Evolutionary conservation across 257 asterid genomes (phyloP).

Genomic region (Fraxinus excelsior): DNA sequence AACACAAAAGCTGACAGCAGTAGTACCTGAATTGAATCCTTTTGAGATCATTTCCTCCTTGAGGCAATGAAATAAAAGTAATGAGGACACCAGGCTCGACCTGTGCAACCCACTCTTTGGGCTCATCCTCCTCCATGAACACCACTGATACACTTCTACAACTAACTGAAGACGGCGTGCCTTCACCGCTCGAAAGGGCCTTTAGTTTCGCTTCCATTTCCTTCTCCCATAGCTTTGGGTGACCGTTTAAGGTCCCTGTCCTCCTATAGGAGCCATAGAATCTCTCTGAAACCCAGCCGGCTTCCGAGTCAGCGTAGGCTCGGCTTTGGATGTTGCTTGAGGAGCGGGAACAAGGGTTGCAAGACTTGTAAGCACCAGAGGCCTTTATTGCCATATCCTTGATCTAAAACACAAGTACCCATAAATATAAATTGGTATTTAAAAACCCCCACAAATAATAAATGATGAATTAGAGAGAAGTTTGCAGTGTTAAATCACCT

Average conservation of each 20-base stretch:
- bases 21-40: slow-evolving; percentile 85
- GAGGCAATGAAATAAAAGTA: slow-evolving; percentile 78
- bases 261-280: slow-evolving; percentile 68
- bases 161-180: slow-evolving; percentile 88
- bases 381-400: slow-evolving; percentile 95
- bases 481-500: slow-evolving; percentile 36
- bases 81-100: slow-evolving; percentile 96
- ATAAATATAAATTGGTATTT: background rate
- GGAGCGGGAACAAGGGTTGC: slow-evolving; percentile 90
- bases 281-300: slow-evolving; percentile 65
- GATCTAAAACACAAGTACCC: slow-evolving; percentile 44
- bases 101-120: slow-evolving; percentile 97
- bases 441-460: background rate
- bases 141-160: slow-evolving; percentile 70
- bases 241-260: slow-evolving; percentile 58
- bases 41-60: slow-evolving; percentile 90
- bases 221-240: slow-evolving; percentile 62
- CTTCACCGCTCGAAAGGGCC: slow-evolving; percentile 77
- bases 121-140: slow-evolving; percentile 84
- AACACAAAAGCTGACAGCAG: background rate
- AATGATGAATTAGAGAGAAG: background rate
- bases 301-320: slow-evolving; percentile 56
- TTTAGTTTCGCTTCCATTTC: slow-evolving; percentile 66
- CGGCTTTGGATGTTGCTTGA: slow-evolving; percentile 40
- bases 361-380: slow-evolving; percentile 88